Evolutionary conservation across 495 filamentous ascomycete species (phyloP).

Genomic region (Aeminium ludgeri): DNA sequence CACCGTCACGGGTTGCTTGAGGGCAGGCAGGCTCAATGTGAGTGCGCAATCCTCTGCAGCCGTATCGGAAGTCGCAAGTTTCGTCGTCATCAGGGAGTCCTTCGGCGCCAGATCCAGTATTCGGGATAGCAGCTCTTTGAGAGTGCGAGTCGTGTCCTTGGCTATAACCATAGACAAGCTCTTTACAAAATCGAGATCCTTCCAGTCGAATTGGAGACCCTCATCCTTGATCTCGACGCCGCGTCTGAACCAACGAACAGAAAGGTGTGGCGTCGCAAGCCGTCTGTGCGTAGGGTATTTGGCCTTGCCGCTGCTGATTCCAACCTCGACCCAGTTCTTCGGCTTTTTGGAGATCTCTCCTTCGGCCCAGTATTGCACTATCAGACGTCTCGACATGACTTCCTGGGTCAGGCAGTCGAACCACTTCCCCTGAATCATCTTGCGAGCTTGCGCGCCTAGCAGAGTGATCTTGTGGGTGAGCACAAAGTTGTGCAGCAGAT

Average conservation of each 20-base stretch:
- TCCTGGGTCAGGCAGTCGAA: conserved; percentile 57
- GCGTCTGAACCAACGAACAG: conserved; percentile 71
- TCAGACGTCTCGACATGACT: conserved; percentile 55
- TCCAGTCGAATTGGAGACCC: conserved; percentile 46
- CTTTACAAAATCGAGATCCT: conserved; percentile 50
- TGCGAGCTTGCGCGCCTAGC: conserved; percentile 55
- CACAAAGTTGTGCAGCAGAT: conserved; percentile 66
- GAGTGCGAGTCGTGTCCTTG: conserved; percentile 49
- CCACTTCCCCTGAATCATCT: conserved; percentile 54
- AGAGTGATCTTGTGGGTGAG: conserved; percentile 76
- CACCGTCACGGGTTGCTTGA: conserved; percentile 2
- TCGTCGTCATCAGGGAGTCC: conserved; percentile 34
- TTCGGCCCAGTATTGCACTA: conserved; percentile 78
- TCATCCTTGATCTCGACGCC: conserved; percentile 51
- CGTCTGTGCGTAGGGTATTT: conserved; percentile 26
- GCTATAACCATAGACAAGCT: conserved; percentile 60
- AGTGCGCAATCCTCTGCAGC: conserved; percentile 30
- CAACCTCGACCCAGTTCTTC: conserved; percentile 86
- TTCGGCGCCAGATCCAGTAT: conserved; percentile 35
- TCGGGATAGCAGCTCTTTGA: conserved; percentile 41
- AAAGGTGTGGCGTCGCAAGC: conserved; percentile 33
- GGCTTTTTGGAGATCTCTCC: conserved; percentile 30
- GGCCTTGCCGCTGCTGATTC: conserved; percentile 46
- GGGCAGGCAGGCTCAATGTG: conserved; percentile 3
- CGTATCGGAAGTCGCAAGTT: conserved; percentile 34